Conservation (phyloP, 352 stramenopile genomes). For the Achlya hypogyna region DNA sequence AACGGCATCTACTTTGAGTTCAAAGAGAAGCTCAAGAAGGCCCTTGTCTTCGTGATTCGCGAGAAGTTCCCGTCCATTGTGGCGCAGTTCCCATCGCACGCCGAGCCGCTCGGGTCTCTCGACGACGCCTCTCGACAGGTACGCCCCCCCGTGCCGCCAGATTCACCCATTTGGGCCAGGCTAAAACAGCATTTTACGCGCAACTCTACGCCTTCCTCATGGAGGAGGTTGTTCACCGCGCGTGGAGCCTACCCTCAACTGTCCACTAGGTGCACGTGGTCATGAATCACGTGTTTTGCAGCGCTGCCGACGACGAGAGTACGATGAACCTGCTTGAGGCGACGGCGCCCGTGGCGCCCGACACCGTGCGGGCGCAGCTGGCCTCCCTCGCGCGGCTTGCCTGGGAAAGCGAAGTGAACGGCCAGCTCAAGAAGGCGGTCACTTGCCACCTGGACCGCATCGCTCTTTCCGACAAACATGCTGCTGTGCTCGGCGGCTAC, state of each 20-base stretch:
- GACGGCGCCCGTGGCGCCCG: neutral
- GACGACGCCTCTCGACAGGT: too few species aligned
- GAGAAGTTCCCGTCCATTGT: conserved; percentile 36
- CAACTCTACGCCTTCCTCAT: conserved; percentile 60
- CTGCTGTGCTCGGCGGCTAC: conserved; percentile 5
- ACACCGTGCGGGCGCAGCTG: neutral
- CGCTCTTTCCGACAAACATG: conserved; percentile 39
- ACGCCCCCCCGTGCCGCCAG: too few species aligned
- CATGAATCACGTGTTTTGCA: conserved; percentile 50
- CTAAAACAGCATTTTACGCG: conserved; percentile 48
- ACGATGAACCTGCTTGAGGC: neutral
- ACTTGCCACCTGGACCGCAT: conserved; percentile 56
- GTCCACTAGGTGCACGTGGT: conserved; percentile 31
- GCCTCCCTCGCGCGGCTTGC: conserved; percentile 34
- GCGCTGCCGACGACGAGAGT: neutral
- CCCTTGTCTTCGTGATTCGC: conserved; percentile 59
- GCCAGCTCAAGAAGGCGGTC: conserved; percentile 53
- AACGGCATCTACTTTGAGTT: conserved; percentile 70
- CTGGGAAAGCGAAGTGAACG: conserved; percentile 62
- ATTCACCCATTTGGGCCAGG: neutral
- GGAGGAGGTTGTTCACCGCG: conserved; percentile 33
- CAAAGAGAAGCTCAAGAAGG: conserved; percentile 78
- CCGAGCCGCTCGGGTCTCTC: neutral
- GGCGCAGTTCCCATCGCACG: neutral
- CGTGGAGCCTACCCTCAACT: neutral